phyloP scores from a whole-genome alignment of 192 early-diverging fungal species.

The Umbelopsis vinacea region DNA sequence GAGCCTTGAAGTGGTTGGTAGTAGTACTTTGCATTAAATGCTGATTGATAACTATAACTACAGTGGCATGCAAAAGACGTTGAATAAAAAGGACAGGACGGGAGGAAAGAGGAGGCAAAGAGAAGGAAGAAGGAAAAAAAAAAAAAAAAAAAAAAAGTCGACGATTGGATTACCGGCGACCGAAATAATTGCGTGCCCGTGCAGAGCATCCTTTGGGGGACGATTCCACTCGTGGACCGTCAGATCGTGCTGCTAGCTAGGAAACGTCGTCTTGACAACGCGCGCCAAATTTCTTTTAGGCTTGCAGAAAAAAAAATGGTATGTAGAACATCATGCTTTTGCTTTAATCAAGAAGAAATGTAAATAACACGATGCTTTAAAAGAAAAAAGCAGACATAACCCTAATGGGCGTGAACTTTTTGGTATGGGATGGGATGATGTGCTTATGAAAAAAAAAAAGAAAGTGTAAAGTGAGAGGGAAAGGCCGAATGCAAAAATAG shows the following conservation, averaged over 20 bases:
- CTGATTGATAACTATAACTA: slow-evolving; percentile 5
- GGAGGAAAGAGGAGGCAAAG: not conserved
- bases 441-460: too few relatives aligned
- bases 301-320: not conserved
- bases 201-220: too few relatives aligned
- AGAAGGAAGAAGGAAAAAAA: not conserved
- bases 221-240: too few relatives aligned
- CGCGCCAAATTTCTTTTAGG: too few relatives aligned
- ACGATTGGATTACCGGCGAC: not conserved
- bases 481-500: too few relatives aligned
- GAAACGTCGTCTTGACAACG: too few relatives aligned
- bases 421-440: too few relatives aligned
- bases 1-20: not conserved
- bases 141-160: too few relatives aligned
- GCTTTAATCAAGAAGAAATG: too few relatives aligned
- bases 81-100: slow-evolving; percentile 14
- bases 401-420: too few relatives aligned
- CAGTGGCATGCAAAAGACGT: not conserved
- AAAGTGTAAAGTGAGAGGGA: too few relatives aligned
- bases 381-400: not conserved
- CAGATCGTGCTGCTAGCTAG: too few relatives aligned
- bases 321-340: not conserved
- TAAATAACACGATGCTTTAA: not conserved
- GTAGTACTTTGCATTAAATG: slow-evolving; percentile 17
- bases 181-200: slow-evolving; percentile 2